Percentiles rank a stretch among this genome's conserved stretches.
phyloP scores from a whole-genome alignment of 257 asterid genomes.

The Gentiana macrophylla region DNA sequence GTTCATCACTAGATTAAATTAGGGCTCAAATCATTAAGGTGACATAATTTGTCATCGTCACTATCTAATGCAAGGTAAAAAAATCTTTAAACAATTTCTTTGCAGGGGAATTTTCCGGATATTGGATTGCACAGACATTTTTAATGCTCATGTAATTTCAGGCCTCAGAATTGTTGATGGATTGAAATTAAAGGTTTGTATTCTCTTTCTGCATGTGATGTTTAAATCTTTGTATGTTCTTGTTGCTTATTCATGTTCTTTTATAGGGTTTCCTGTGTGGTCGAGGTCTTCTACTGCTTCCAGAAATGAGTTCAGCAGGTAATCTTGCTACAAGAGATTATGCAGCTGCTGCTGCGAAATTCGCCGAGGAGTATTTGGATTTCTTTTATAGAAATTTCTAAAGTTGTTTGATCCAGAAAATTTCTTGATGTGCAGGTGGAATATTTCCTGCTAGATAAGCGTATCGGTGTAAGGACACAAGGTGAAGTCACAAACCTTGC shows the following conservation, averaged over 20 bases:
- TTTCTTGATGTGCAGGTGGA: too few species aligned
- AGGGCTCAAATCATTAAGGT: too few species aligned
- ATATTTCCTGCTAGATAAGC: too few species aligned
- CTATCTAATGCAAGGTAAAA: constrained; percentile 11
- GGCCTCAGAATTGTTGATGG: constrained; percentile 99
- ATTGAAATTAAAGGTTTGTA: constrained; percentile 67
- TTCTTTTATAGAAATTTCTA: constrained; percentile 12
- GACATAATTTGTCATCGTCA: too few species aligned
- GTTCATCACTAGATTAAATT: too few species aligned
- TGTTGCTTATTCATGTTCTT: constrained; percentile 12
- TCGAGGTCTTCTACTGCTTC: constrained; percentile 78
- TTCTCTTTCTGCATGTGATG: background rate
- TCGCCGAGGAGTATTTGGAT: constrained; percentile 87
- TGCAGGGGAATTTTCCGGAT: constrained; percentile 77
- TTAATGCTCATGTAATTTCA: constrained; percentile 90
- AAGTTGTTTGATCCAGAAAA: too few species aligned
- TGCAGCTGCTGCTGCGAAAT: constrained; percentile 87
- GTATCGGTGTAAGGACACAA: too few species aligned
- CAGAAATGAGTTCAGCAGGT: constrained; percentile 98
- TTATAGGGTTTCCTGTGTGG: constrained; percentile 76
- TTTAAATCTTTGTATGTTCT: background rate
- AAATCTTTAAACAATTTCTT: constrained; percentile 12
- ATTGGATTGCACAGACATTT: constrained; percentile 94
- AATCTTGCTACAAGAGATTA: constrained; percentile 86
- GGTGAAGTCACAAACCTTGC: too few species aligned